Evolutionary conservation across 805 yeast species (phyloP), one percentile per base, ranked within the genome.

Genomic region (Candida gorgasii): DNA sequence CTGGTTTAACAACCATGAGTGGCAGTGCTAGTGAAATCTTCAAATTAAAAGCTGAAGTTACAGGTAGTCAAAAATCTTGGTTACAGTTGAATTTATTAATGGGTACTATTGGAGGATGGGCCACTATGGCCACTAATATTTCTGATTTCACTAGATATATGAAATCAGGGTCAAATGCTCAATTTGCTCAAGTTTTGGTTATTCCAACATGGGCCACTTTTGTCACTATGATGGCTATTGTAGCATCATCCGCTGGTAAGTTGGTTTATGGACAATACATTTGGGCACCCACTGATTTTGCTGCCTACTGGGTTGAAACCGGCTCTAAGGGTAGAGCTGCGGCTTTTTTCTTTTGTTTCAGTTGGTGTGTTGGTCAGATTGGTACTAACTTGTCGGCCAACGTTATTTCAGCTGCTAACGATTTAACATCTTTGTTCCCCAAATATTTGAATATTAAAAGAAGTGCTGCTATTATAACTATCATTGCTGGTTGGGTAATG

Each of bases 281-380:
- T 34, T 73, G 76, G 76, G 58, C 67, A 23, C 77, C 76, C 33
- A 57, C 70, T 5, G 63, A 60, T 36, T 68, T 70, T 47, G 64
- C 67, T 40, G 56, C 54, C 3, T 48, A 62, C 9, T 63, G 72
- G 50, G 59, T 55, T 39, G 58, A 60, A 4, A 31, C 46, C 8
- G 49, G 49, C 7, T 36, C 39, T 4, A 43, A 43, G 19, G 49
- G 49, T 11, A 53, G 56, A 43, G 53, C 53, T 22, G 56, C 54
- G 9, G 33, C 46, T 5, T 43, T 47, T 50, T 18, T 45, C 51
- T 49, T 41, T 36, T 52, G 40, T 12, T 43, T 48, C 22, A 40
- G 45, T 26, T 48, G 50, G 50, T 33, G 37, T 33, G 39, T 48
- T 30, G 52, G 45, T 7, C 44, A 41, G 20, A 42, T 48, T 3